Base-by-base conservation (phyloP, 805 yeast genomes). In the Candida sithepensis region DNA sequence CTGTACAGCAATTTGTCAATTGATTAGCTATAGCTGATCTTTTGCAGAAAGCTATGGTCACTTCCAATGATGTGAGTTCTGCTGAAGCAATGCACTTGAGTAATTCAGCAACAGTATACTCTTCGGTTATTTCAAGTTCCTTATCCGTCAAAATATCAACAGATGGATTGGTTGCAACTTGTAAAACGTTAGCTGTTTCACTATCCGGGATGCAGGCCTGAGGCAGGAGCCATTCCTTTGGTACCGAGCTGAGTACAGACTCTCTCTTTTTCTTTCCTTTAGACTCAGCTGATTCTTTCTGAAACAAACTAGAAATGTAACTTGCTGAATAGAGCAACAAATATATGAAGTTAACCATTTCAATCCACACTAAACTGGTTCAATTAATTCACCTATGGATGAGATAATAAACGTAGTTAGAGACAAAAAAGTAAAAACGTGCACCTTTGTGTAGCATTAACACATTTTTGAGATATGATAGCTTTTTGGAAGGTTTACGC, bases 11-110 rank as follows among this genome's bases (percentile, higher is more conserved):
- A 39, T 59, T 59, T 18, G 57, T 51, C 36, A 63, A 41, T 44
- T 61, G 66, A 26, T 63, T 65, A 4, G 57, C 52, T 23, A 61
- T 41, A 2, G 65, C 60, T n/a, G 66, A 63, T 33, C 64, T 48
- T 43, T 62, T 64, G 36, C 63, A 60, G 49, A 56, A 63, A 1
- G 66, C 63, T 8, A 45, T 26, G 3, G 58, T 47, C n/a, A 61
- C 59, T 28, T 56, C 51, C 20, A 36, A 33, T 10, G 56, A 46
- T 1, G 59, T 42, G 6, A 58, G 37, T 32, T 49, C 32, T 10
- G 61, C 60, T 13, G 28, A 24, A 24, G 48, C 41, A 10, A 57
- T 48, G 19, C 39, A 12, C 3, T 26, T 24, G 4, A 51, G 34
- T 12, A 57, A 37, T 10, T 41, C 42, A 12, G 32, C n/a, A 6